A percentile compares a stretch with the other conserved stretches of the same genome.
Conservation (phyloP, 345 rosid genomes). For the Brassica cretica region DNA sequence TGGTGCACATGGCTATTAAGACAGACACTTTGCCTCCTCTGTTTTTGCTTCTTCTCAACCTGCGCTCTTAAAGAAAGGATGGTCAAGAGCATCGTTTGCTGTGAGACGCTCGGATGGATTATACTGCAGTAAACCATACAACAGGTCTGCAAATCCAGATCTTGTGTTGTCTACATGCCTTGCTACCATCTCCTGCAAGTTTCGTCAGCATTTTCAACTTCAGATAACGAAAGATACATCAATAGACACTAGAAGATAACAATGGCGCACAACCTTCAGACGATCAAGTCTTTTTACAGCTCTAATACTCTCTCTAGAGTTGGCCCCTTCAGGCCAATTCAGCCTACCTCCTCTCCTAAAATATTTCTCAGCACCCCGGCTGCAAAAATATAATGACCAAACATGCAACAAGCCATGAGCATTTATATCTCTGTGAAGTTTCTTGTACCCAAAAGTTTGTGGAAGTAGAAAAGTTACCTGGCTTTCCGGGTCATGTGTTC, state of each 20-base stretch:
- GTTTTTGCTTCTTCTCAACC: constrained; percentile 26
- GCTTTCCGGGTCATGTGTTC: constrained; percentile 60
- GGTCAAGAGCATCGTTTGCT: constrained; percentile 66
- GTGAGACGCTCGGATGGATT: constrained; percentile 77
- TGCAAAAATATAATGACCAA: constrained; percentile 31
- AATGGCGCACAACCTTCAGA: constrained; percentile 45
- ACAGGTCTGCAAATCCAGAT: constrained; percentile 49
- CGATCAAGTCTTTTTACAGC: constrained; percentile 78
- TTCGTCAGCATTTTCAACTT: constrained; percentile 12
- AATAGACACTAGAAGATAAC: background rate
- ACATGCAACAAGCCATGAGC: constrained; percentile 12
- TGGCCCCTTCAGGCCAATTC: constrained; percentile 92
- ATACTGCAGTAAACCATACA: constrained; percentile 61
- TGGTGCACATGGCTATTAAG: background rate
- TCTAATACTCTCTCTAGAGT: constrained; percentile 73
- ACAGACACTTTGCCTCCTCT: background rate
- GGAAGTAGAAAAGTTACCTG: constrained; percentile 37
- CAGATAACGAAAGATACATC: background rate
- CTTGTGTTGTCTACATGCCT: constrained; percentile 51
- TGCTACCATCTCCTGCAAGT: constrained; percentile 59
- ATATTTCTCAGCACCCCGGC: constrained; percentile 71
- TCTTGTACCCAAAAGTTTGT: background rate
- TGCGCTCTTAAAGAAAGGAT: constrained; percentile 58
- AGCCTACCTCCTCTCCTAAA: constrained; percentile 62
- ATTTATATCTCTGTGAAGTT: constrained; percentile 3